phyloP scores from a whole-genome alignment of 805 yeast species.

The Hanseniaspora lindneri region DNA sequence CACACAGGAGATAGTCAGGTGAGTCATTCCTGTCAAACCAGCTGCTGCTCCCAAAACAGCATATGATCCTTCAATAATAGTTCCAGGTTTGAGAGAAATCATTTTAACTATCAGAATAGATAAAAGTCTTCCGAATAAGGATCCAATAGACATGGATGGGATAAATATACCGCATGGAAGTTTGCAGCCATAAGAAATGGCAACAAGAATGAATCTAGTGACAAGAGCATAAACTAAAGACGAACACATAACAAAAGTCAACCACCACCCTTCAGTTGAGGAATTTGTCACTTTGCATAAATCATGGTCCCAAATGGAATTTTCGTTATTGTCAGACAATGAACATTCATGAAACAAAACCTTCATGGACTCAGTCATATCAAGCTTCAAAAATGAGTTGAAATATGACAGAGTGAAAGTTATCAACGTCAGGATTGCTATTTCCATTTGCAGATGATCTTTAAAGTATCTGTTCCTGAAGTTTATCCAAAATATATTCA shows the following conservation, averaged over 20 bases:
- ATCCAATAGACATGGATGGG: slow-evolving; percentile 95
- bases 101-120: slow-evolving; percentile 55
- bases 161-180: slow-evolving; percentile 97
- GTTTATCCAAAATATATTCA: slow-evolving; percentile 62
- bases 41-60: slow-evolving; percentile 96
- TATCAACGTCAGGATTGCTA: slow-evolving; percentile 48
- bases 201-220: slow-evolving; percentile 56
- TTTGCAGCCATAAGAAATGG: slow-evolving; percentile 80
- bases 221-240: slow-evolving; percentile 60
- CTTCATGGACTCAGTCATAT: slow-evolving; percentile 95
- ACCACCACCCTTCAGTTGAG: slow-evolving; percentile 19
- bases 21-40: slow-evolving; percentile 86
- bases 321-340: slow-evolving; percentile 28
- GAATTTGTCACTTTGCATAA: slow-evolving; percentile 32
- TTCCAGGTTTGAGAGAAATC: slow-evolving; percentile 34
- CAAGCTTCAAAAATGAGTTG: slow-evolving; percentile 66
- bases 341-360: slow-evolving; percentile 72
- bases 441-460: slow-evolving; percentile 56
- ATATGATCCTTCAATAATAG: slow-evolving; percentile 87
- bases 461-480: slow-evolving; percentile 60
- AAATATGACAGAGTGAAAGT: slow-evolving; percentile 73
- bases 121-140: slow-evolving; percentile 79
- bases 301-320: slow-evolving; percentile 32
- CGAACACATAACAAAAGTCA: slow-evolving; percentile 32
- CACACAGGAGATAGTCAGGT: slow-evolving; percentile 82